These are phyloP conservation scores for Serendipita sp. DNA, from an alignment of 768 basidiomycete genomes.

Conservation along the genomic window DNA sequence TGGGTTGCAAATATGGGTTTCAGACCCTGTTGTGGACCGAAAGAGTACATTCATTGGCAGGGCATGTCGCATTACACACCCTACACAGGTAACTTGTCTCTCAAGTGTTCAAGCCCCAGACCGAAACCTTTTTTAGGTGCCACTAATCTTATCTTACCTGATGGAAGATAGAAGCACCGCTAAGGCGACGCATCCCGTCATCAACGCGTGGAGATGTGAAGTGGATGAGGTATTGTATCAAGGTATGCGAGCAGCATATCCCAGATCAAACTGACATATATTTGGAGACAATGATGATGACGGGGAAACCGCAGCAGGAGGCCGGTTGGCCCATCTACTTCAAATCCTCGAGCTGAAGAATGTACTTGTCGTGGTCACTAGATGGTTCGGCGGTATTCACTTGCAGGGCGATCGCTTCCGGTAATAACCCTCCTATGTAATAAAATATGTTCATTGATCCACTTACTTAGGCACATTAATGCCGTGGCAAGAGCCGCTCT, in stretches of 20 bases:
- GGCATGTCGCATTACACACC: conserved; percentile 63
- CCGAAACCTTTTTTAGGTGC: conserved; percentile 32
- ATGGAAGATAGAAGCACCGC: conserved; percentile 58
- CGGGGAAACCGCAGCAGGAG: conserved; percentile 85
- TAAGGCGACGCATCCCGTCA: conserved; percentile 61
- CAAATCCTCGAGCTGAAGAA: conserved; percentile 73
- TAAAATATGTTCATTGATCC: neutral
- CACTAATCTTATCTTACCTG: conserved; percentile 46
- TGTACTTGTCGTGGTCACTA: conserved; percentile 80
- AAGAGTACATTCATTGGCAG: conserved; percentile 78
- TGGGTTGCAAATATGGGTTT: conserved; percentile 48
- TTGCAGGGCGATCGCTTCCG: conserved; percentile 80
- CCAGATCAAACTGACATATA: neutral
- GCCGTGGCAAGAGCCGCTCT: conserved; percentile 87
- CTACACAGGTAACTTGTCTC: conserved; percentile 41
- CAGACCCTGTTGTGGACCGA: conserved; percentile 71
- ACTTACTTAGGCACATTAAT: conserved; percentile 58
- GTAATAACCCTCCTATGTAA: neutral
- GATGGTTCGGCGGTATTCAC: conserved; percentile 86
- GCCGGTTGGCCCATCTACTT: conserved; percentile 75
- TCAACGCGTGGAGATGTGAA: conserved; percentile 71
- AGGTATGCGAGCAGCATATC: conserved; percentile 26
- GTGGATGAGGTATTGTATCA: conserved; percentile 53
- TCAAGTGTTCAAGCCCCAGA: neutral
- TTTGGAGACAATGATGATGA: conserved; percentile 81